Base-by-base conservation (phyloP, 176 grass and related monocot genomes). In the Oryza coarctata region DNA sequence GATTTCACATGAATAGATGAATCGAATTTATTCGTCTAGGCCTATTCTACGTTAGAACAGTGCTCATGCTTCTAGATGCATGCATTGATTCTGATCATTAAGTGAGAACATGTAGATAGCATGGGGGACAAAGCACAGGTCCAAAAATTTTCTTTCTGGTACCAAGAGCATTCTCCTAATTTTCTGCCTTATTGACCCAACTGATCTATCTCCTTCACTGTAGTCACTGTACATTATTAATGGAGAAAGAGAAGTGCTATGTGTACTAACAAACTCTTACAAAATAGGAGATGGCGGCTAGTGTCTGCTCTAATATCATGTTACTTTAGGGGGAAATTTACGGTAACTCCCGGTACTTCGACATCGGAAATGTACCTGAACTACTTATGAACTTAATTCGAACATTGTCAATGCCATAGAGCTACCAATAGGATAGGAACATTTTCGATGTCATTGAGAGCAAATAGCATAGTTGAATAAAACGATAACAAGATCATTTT, bases 11-110 rank as follows among this genome's bases (percentile, higher is more conserved):
- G 15, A 77, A 73, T 65, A 23, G 9, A 11, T n/a, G 1, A 35
- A 18, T 7, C 20, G 20, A 84, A 26, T 65, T 49, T 52, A 60
- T 60, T 60, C n/a, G 9, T 25, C 55, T 25, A 61, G 34, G 28
- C 33, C 65, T 55, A 9, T 55, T 55, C 39, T 39, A 12, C 3
- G 20, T 34, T 85, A 27, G 31, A 28, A n/a, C 8, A 9, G 38
- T 47, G 49, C 23, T 38, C 26, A 70, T 80, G 3, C 63, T 71
- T 81, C 71, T 77, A 74, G 82, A 89, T 71, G 31, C 38, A 22
- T 55, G 22, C 52, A 29, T 50, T 84, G 47, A 26, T 36, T 63
- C 2, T 60, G 55, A 60, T 15, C 58, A 22, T 34, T 58, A 73
- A 31, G 13, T 10, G 33, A 67, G 12, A 60, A 60, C 40, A 65